Conservation (phyloP, 106 monocot species). For the Dendrobium catenatum region DNA sequence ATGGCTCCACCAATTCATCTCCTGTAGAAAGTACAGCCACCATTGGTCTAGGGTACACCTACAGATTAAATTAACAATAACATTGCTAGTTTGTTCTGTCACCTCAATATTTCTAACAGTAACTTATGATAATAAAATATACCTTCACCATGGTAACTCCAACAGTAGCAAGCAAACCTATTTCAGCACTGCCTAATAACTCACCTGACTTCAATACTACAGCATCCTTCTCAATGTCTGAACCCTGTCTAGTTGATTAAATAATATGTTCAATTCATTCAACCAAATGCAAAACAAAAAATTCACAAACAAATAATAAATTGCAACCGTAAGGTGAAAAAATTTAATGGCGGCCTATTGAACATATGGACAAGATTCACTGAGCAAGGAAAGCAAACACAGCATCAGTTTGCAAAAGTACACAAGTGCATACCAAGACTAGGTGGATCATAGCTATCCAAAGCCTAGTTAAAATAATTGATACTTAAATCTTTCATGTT, state of each 20-base stretch:
- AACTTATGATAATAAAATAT: conserved; percentile 7
- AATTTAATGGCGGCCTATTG: no score
- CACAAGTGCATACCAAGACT: background rate
- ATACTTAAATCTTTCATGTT: background rate
- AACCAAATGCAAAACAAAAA: background rate
- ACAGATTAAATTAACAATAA: conserved; percentile 6
- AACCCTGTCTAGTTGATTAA: conserved; percentile 40
- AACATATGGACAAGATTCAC: background rate
- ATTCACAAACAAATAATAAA: conserved; percentile 3
- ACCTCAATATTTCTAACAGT: background rate
- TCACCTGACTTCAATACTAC: conserved; percentile 68
- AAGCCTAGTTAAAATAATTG: background rate
- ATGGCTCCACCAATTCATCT: conserved; percentile 83
- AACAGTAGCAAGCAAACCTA: conserved; percentile 83
- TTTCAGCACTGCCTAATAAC: conserved; percentile 58
- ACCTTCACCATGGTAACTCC: conserved; percentile 87
- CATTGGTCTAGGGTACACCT: conserved; percentile 74
- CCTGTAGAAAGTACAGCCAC: conserved; percentile 84
- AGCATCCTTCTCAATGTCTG: conserved; percentile 83
- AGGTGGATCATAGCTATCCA: background rate
- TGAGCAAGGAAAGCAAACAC: background rate
- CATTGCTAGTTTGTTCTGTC: background rate
- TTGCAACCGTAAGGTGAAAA: background rate
- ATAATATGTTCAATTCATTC: background rate
- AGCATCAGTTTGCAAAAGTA: background rate